phyloP scores from a whole-genome alignment of 371 early-diverging fungal species.

The Saksenaea oblongispora region DNA sequence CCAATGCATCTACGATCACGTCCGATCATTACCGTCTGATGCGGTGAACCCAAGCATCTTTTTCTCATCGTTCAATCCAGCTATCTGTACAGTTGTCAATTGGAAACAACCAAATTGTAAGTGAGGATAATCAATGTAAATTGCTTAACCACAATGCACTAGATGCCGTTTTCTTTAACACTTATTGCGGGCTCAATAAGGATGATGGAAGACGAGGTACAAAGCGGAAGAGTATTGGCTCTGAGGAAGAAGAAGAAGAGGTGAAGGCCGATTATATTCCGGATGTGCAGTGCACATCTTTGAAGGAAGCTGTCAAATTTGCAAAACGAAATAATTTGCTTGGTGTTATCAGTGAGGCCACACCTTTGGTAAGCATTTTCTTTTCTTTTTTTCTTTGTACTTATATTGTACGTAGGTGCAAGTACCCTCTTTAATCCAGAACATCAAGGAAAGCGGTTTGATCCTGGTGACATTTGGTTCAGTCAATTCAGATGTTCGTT shows the following conservation, averaged over 20 bases:
- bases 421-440: conserved; percentile 84
- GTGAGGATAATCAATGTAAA: conserved; percentile 16
- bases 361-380: conserved; percentile 67
- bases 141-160: background rate
- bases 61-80: conserved; percentile 89
- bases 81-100: conserved; percentile 89
- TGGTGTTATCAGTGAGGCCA: conserved; percentile 87
- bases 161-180: conserved; percentile 88
- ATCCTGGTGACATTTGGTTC: conserved; percentile 86
- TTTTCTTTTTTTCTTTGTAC: background rate
- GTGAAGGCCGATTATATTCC: conserved; percentile 18
- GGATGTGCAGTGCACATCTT: conserved; percentile 54
- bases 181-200: conserved; percentile 73
- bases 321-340: conserved; percentile 77
- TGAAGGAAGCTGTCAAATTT: conserved; percentile 76
- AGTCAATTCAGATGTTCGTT: conserved; percentile 62
- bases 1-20: conserved; percentile 75
- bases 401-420: conserved; percentile 58
- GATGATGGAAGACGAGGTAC: conserved; percentile 32
- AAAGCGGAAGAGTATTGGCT: conserved; percentile 32
- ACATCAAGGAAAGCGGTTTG: conserved; percentile 89
- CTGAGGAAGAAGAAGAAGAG: conserved; percentile 20
- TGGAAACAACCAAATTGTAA: conserved; percentile 97
- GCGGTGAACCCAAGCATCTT: conserved; percentile 48
- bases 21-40: conserved; percentile 38